Evolutionary conservation across 257 asterid species (phyloP).

Genomic region (Solanum sejunctum): DNA sequence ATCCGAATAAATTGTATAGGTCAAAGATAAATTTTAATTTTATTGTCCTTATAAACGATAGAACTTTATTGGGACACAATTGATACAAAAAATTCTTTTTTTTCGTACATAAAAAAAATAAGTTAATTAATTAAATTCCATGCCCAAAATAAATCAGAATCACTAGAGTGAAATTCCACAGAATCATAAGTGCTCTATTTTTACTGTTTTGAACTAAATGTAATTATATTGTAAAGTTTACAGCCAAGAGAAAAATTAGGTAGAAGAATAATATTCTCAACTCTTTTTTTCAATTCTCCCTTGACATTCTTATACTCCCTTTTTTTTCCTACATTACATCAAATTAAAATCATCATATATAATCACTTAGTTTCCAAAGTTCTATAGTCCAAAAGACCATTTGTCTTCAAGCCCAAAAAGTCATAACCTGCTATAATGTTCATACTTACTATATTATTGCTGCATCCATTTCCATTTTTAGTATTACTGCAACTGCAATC

Average conservation of each 20-base stretch:
- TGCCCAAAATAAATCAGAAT: neutral
- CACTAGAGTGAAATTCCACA: neutral
- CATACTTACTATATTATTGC: neutral
- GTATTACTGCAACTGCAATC: conserved; percentile 39
- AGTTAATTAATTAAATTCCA: neutral
- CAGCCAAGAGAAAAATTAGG: conserved; percentile 6
- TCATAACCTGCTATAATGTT: conserved; percentile 34
- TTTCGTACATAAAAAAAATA: neutral
- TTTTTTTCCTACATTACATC: neutral
- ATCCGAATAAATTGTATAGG: neutral
- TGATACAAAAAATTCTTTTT: neutral
- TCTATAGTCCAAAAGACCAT: conserved; percentile 57
- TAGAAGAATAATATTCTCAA: conserved; percentile 4
- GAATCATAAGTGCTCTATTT: neutral
- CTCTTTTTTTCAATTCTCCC: conserved; percentile 3
- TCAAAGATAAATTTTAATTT: neutral
- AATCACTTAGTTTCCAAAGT: conserved; percentile 31
- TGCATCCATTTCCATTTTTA: neutral
- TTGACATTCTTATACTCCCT: neutral
- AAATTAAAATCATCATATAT: neutral
- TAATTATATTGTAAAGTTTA: conserved; percentile 17
- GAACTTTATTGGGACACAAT: neutral
- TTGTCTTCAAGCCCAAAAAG: conserved; percentile 48
- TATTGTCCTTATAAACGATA: neutral
- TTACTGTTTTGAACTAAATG: neutral